A percentile compares a stretch with the other conserved stretches of the same genome.
Evolutionary conservation across 75 land plant genomes (phyloP).

Genomic region (Cupressus sempervirens): DNA sequence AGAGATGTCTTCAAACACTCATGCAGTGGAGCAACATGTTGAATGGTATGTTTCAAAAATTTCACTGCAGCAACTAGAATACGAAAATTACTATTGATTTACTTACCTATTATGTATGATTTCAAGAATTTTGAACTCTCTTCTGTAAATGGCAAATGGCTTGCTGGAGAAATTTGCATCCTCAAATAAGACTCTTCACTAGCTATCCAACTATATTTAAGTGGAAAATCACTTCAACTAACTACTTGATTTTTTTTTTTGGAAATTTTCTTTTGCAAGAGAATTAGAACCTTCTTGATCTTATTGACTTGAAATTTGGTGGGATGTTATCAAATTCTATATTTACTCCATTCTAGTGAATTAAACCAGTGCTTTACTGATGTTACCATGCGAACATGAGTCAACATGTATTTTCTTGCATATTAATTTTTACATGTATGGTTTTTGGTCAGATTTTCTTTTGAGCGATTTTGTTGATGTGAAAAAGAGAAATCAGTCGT

Average conservation of each 20-base stretch:
- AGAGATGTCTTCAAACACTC: conserved; percentile 69
- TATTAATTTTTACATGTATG: background rate
- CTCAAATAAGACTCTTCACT: background rate
- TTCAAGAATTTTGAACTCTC: background rate
- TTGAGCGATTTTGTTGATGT: background rate
- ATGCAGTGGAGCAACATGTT: conserved; percentile 91
- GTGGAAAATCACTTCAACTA: background rate
- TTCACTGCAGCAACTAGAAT: background rate
- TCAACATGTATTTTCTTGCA: background rate
- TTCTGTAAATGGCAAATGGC: background rate
- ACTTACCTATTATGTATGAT: background rate
- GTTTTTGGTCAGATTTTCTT: background rate
- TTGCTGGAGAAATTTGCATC: conserved; percentile 4
- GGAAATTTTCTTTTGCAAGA: background rate
- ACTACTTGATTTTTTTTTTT: background rate
- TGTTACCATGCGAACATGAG: background rate
- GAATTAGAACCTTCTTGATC: background rate
- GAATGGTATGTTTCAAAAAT: conserved; percentile 55
- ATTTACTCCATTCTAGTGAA: background rate
- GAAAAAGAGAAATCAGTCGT: background rate
- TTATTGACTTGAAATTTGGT: background rate
- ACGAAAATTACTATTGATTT: background rate
- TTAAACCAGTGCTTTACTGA: background rate
- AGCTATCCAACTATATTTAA: background rate
- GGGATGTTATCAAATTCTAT: background rate